Conservation (phyloP, 208 protist species). For the Crithidia mellificae region DNA sequence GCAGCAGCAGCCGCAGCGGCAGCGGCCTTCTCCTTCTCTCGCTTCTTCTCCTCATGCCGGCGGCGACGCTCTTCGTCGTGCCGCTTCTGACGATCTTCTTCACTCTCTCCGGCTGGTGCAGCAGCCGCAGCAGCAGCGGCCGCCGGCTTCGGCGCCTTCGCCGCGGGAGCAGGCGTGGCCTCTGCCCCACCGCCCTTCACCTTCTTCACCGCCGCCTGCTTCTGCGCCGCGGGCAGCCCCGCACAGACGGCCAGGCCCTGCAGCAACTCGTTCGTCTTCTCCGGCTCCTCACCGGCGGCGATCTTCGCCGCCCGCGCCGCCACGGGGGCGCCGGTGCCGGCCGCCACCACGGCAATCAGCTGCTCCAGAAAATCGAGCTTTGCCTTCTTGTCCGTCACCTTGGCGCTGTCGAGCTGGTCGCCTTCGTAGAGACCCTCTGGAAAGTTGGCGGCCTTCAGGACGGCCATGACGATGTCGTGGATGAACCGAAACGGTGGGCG, state of each 20-base stretch:
- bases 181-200: slow-evolving; percentile 41
- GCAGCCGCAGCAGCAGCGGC: neutral
- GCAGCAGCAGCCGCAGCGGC: slow-evolving; percentile 26
- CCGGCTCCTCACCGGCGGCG: slow-evolving; percentile 80
- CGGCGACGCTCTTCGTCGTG: slow-evolving; percentile 61
- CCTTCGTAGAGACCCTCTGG: slow-evolving; percentile 62
- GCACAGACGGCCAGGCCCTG: slow-evolving; percentile 82
- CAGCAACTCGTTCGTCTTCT: slow-evolving; percentile 88
- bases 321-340: slow-evolving; percentile 64
- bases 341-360: slow-evolving; percentile 79
- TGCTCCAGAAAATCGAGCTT: slow-evolving; percentile 81
- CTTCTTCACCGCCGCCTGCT: slow-evolving; percentile 62
- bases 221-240: slow-evolving; percentile 54
- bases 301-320: slow-evolving; percentile 81
- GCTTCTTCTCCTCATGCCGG: slow-evolving; percentile 57
- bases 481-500: slow-evolving; percentile 91
- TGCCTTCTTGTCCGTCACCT: slow-evolving; percentile 79
- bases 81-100: slow-evolving; percentile 65
- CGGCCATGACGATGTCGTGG: slow-evolving; percentile 82
- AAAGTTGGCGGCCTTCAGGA: slow-evolving; percentile 71
- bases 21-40: slow-evolving; percentile 38
- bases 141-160: slow-evolving; percentile 4
- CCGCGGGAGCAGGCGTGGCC: neutral
- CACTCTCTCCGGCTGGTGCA: slow-evolving; percentile 26
- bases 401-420: slow-evolving; percentile 75